Percentiles rank a stretch among this genome's conserved stretches.
Evolutionary conservation across 352 stramenopile species (phyloP).

Genomic region (Phytophthora pseudosyringae): DNA sequence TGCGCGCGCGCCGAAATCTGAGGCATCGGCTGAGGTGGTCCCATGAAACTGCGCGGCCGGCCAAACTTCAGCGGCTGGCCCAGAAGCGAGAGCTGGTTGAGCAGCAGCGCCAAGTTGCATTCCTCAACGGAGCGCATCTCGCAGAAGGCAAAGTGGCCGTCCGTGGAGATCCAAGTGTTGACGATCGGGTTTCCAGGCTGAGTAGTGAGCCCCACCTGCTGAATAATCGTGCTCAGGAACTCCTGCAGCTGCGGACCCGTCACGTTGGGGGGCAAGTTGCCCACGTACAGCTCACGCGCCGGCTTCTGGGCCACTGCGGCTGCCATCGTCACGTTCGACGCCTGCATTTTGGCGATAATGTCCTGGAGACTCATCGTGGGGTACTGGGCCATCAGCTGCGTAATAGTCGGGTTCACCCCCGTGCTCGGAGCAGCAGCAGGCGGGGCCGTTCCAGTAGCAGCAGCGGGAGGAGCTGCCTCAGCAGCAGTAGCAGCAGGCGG

Average conservation of each 20-base stretch:
- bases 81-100: conserved; percentile 84
- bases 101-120: conserved; percentile 83
- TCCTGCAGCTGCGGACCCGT: conserved; percentile 86
- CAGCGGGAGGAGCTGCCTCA: conserved; percentile 2
- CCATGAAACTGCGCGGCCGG: conserved; percentile 82
- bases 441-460: conserved; percentile 13
- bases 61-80: conserved; percentile 89
- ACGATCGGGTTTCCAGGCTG: conserved; percentile 85
- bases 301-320: conserved; percentile 81
- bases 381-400: conserved; percentile 90
- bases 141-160: conserved; percentile 88
- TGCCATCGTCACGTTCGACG: conserved; percentile 76
- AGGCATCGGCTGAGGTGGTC: conserved; percentile 80
- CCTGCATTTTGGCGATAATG: conserved; percentile 91
- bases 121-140: conserved; percentile 90
- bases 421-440: conserved; percentile 22
- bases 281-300: conserved; percentile 84
- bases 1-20: conserved; percentile 70
- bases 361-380: conserved; percentile 89
- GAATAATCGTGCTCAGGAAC: conserved; percentile 88
- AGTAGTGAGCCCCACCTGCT: conserved; percentile 80
- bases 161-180: conserved; percentile 87
- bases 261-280: conserved; percentile 85
- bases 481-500: conserved; percentile 28
- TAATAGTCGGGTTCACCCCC: conserved; percentile 79